phyloP scores from a whole-genome alignment of 148 eudicot genomes.

The Amaranthus hypochondriacus region DNA sequence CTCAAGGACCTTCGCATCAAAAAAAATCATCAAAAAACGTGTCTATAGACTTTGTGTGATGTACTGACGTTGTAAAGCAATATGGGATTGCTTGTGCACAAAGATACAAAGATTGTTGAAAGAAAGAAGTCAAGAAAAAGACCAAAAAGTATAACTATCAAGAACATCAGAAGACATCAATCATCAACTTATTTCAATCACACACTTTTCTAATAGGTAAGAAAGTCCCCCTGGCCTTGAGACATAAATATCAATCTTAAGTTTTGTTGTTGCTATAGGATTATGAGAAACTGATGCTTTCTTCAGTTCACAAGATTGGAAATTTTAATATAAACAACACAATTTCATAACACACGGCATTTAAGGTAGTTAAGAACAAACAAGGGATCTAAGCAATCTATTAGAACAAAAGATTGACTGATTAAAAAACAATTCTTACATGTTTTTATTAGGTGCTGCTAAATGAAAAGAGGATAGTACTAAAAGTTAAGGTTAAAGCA shows the following conservation, averaged over 20 bases:
- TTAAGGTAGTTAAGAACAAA: neutral
- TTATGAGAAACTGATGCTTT: neutral
- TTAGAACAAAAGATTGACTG: no score
- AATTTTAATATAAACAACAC: no score
- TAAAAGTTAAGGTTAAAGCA: no score
- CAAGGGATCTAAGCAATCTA: neutral
- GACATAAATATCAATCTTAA: neutral
- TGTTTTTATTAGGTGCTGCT: no score
- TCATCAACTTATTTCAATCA: neutral
- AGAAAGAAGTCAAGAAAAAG: neutral
- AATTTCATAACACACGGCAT: no score
- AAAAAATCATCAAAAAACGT: neutral
- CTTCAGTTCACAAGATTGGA: neutral
- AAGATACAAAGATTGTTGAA: no score
- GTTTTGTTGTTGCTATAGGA: neutral
- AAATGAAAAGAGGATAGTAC: no score
- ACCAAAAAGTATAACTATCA: neutral
- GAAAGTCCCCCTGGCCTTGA: neutral
- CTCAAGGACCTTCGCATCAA: neutral
- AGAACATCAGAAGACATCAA: neutral
- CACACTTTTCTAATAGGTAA: neutral
- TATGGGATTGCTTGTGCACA: no score
- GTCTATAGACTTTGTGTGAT: no score
- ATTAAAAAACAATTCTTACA: no score
- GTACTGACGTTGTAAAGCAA: no score